phyloP scores from a whole-genome alignment of 2,329 filamentous ascomycete genomes.

The Cladosporium oxysporum region DNA sequence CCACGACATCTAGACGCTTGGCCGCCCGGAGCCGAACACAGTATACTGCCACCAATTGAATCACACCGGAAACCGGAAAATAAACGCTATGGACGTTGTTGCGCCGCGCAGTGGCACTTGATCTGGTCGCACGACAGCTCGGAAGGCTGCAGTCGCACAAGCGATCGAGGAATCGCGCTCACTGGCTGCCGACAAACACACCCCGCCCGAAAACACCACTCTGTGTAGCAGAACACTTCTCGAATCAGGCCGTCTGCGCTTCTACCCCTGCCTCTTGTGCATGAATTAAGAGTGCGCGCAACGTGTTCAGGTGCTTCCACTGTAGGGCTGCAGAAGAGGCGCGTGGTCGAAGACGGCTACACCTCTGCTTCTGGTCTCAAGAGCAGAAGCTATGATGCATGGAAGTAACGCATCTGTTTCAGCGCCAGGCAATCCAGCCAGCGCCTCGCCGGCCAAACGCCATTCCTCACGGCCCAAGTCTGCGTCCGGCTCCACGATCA shows the following conservation, averaged over 20 bases:
- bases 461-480: conserved; percentile 46
- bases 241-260: conserved; percentile 5
- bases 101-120: conserved; percentile 20
- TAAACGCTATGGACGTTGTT: conserved; percentile 14
- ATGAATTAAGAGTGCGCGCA: conserved; percentile 13
- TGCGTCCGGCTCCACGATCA: conserved; percentile 47
- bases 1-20: neutral
- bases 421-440: conserved; percentile 20
- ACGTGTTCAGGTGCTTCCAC: conserved; percentile 12
- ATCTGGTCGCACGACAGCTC: conserved; percentile 19
- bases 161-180: conserved; percentile 2
- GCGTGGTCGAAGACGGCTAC: conserved; percentile 15
- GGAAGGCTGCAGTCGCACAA: conserved; percentile 18
- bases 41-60: neutral
- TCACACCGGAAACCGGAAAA: neutral
- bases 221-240: conserved; percentile 15
- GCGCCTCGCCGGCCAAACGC: conserved; percentile 20
- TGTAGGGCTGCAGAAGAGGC: conserved; percentile 20
- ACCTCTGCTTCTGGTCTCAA: conserved; percentile 15
- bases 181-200: conserved; percentile 14
- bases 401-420: conserved; percentile 26
- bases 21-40: neutral
- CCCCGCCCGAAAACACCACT: conserved; percentile 1
- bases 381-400: conserved; percentile 24
- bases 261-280: neutral